phyloP scores from a whole-genome alignment of 2,329 filamentous ascomycete genomes.

The Aspergillus neoniger region DNA sequence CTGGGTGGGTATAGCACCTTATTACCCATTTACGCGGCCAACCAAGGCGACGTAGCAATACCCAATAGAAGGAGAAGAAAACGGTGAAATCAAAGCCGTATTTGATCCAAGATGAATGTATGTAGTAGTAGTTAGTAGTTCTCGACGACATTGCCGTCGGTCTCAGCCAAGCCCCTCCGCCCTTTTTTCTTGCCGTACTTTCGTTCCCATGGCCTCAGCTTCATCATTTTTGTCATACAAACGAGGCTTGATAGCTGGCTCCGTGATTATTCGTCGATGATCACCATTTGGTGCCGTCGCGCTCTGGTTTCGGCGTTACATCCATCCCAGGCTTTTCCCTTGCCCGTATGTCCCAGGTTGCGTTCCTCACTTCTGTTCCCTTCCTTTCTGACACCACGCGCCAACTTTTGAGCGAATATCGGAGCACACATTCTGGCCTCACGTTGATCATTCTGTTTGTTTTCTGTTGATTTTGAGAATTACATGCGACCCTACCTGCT shows the following conservation, averaged over 20 bases:
- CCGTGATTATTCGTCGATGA: background rate
- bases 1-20: background rate
- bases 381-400: conserved; percentile 24
- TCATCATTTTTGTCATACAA: background rate
- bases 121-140: background rate
- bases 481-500: background rate
- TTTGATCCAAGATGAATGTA: background rate
- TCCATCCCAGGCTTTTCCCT: background rate
- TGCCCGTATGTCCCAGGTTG: conserved; percentile 1
- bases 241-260: background rate
- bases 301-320: background rate
- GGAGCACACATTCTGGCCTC: conserved; percentile 3
- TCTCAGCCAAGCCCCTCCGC: background rate
- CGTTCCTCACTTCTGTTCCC: conserved; percentile 24
- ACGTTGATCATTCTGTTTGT: conserved; percentile 11
- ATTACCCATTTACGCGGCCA: background rate
- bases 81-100: background rate
- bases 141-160: background rate
- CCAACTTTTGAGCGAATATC: conserved; percentile 3
- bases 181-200: background rate
- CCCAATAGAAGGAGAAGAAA: background rate
- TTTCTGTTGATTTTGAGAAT: background rate
- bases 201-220: background rate
- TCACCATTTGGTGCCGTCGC: background rate
- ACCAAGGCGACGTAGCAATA: background rate